A percentile compares a stretch with the other conserved stretches of the same genome.
These are phyloP conservation scores for Eucalyptus marginata DNA, from an alignment of 345 rosid species.

Conservation along the genomic window DNA sequence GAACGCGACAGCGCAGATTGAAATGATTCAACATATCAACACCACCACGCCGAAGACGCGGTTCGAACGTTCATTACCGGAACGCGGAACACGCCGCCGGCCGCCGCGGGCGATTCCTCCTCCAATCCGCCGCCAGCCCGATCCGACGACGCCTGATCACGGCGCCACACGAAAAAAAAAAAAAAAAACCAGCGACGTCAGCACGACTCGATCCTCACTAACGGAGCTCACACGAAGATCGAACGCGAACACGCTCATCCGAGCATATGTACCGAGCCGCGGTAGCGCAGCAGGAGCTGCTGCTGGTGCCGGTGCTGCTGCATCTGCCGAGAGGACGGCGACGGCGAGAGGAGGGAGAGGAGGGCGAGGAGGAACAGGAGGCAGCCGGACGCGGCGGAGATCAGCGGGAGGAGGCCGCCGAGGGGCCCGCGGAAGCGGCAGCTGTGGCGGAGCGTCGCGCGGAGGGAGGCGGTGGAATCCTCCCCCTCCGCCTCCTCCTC, in stretches of 20 bases:
- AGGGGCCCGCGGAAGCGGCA: slow-evolving; percentile 37
- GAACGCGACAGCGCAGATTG: not conserved
- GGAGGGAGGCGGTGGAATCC: not conserved
- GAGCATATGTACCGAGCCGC: slow-evolving; percentile 2
- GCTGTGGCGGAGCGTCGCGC: slow-evolving; percentile 21
- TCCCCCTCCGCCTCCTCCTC: not conserved
- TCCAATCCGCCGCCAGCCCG: slow-evolving; percentile 12
- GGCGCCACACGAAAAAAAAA: not conserved
- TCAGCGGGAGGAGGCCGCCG: slow-evolving; percentile 29
- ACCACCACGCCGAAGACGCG: not conserved
- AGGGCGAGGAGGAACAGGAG: slow-evolving; percentile 44
- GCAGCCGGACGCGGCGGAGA: slow-evolving; percentile 47
- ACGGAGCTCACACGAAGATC: not conserved
- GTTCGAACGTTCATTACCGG: slow-evolving; percentile 30
- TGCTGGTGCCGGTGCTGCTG: slow-evolving; percentile 19
- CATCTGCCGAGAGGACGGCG: slow-evolving; percentile 31
- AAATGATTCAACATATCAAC: not conserved
- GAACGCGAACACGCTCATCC: not conserved
- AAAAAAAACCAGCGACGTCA: not conserved
- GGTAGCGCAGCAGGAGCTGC: slow-evolving; percentile 2
- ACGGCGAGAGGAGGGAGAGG: slow-evolving; percentile 25
- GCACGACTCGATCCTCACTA: not conserved
- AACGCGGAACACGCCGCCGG: slow-evolving; percentile 15
- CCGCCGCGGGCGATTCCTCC: slow-evolving; percentile 5
- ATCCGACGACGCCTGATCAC: not conserved